phyloP scores from a whole-genome alignment of 1,284 basidiomycete genomes.

The Meira miltonrushii region DNA sequence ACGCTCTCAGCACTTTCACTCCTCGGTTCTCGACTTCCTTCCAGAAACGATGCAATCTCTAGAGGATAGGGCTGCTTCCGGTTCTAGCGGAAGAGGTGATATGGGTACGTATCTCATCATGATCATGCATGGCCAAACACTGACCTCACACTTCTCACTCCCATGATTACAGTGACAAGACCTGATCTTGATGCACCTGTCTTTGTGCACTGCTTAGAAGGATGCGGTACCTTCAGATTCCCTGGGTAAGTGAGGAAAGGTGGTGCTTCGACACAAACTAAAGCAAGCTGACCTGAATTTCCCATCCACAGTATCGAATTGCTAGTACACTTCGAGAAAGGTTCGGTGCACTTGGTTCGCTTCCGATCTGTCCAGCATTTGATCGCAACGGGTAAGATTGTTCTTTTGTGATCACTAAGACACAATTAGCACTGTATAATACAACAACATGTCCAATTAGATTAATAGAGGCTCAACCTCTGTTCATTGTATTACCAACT shows the following conservation, averaged over 20 bases:
- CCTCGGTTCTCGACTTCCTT: constrained; percentile 31
- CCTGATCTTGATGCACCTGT: constrained; percentile 44
- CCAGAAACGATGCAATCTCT: constrained; percentile 36
- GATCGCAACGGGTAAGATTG: constrained; percentile 31
- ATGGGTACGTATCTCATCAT: constrained; percentile 29
- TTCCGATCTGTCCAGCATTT: constrained; percentile 36
- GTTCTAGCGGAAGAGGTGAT: constrained; percentile 15
- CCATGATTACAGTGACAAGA: constrained; percentile 19
- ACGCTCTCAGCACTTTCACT: constrained; percentile 25
- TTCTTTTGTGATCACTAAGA: constrained; percentile 23
- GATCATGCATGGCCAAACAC: neutral
- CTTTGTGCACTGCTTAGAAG: constrained; percentile 41
- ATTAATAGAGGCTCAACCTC: constrained; percentile 57
- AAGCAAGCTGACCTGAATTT: neutral
- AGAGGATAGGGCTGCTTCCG: constrained; percentile 13
- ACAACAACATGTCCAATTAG: neutral
- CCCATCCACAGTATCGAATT: constrained; percentile 23
- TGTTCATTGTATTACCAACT: constrained; percentile 89
- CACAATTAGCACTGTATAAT: neutral
- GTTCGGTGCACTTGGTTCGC: constrained; percentile 40
- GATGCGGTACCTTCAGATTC: constrained; percentile 26
- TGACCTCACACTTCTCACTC: neutral
- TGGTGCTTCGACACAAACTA: neutral
- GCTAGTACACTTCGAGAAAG: constrained; percentile 23
- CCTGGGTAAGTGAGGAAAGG: neutral